Evolutionary conservation across 495 filamentous ascomycete species (phyloP), one percentile per base, ranked within the genome.

Genomic region (Saxophila tyrrhenica): DNA sequence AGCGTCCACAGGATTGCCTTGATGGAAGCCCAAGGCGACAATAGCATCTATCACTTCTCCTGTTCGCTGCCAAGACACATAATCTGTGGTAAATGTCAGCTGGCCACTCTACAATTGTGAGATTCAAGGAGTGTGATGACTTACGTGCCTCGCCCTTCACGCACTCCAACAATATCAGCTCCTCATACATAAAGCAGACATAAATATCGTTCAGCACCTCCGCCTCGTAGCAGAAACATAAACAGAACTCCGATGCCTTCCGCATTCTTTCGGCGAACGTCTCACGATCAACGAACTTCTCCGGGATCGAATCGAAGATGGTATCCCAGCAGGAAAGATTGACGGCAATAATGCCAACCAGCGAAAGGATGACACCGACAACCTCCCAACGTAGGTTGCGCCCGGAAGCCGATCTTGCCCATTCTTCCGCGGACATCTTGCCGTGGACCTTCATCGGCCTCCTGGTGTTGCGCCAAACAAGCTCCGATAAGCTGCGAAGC

Each of bases 21-120:
- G 72, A 59, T 84, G 81, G 1, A 82, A 65, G 15, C 80, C 80
- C 17, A 78, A 69, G 21, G 78, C 76, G 25, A 78, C 76, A n/a
- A 79, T 63, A 0, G 78, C 73, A 11, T 74, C 69, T 13, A 75
- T 59, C 0, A 78, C 54, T 43, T 80, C 75, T 25, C 75, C 72
- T 11, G 77, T 69, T 21, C 70, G 65, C 35, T 77, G 69, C 80
- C 79, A 81, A 13, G 74, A 69, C 23, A 72, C 62, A 42, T 78
- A 72, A 52, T 69, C 75, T 78, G 50, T 0, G 48, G 35, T 51
- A 7, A 5, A 5, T 50, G 47, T 50, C 13, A 50, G 47, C 29
- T 13, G 13, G 13, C 29, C 29, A 5, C 5, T 35, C 29, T 13
- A 35, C 29, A 7, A 5, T 35, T 13, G 7, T n/a, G n/a, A n/a